A percentile compares a stretch with the other conserved stretches of the same genome.
Conservation (phyloP, 441 rosid species). For the Bruguiera hainesii region DNA sequence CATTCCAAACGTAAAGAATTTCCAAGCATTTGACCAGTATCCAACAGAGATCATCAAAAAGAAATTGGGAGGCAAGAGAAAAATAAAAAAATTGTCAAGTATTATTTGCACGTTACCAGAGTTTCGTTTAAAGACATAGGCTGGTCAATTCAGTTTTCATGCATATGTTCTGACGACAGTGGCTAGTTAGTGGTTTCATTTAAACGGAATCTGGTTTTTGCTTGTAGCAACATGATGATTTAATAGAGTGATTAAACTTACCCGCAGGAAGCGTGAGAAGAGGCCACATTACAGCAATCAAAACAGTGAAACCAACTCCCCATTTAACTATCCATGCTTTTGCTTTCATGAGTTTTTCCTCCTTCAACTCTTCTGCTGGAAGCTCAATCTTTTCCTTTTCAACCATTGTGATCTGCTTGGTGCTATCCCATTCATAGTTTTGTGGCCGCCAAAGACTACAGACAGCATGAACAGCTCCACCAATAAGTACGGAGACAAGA, state of each 20-base stretch:
- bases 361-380: conserved; percentile 65
- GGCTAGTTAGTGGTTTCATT: no score
- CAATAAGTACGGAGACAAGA: conserved; percentile 67
- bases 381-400: conserved; percentile 52
- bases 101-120: no score
- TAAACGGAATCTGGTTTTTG: no score
- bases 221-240: background rate
- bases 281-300: conserved; percentile 80
- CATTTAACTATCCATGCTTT: conserved; percentile 82
- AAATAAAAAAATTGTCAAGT: no score
- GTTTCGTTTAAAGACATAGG: no score
- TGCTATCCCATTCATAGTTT: conserved; percentile 76
- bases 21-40: no score
- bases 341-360: conserved; percentile 68
- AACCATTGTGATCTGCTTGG: conserved; percentile 74
- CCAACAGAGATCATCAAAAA: no score
- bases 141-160: no score
- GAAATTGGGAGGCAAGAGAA: no score
- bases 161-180: no score
- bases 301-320: conserved; percentile 68
- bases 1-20: no score
- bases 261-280: conserved; percentile 75
- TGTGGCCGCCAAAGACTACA: conserved; percentile 71
- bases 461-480: conserved; percentile 72
- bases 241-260: conserved; percentile 22